These are phyloP conservation scores for Plectosphaerella cucumerina DNA, from an alignment of 2,329 filamentous ascomycete species.

Conservation along the genomic window DNA sequence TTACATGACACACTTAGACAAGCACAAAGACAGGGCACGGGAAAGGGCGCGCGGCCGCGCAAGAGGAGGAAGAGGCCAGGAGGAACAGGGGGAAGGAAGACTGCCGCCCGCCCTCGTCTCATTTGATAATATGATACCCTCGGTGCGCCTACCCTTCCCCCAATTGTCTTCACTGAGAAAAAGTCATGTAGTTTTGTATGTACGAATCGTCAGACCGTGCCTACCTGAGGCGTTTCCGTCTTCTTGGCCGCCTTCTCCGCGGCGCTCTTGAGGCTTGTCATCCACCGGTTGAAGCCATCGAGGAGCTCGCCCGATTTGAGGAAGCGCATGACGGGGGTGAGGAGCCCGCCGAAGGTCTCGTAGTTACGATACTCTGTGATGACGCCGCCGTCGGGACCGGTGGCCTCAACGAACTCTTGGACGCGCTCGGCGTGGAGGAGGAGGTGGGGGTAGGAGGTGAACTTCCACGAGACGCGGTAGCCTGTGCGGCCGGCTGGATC, in stretches of 20 bases:
- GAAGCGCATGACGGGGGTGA: slow-evolving; percentile 28
- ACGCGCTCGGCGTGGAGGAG: slow-evolving; percentile 34
- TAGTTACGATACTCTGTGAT: slow-evolving; percentile 35
- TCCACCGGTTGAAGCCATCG: slow-evolving; percentile 32
- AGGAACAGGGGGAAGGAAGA: background rate
- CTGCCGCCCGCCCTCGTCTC: background rate
- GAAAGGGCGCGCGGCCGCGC: too few relatives aligned
- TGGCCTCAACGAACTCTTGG: slow-evolving; percentile 33
- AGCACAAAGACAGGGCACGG: background rate
- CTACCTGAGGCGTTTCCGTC: too few relatives aligned
- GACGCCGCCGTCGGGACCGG: slow-evolving; percentile 17
- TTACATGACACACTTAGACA: background rate
- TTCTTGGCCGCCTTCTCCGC: slow-evolving; percentile 15
- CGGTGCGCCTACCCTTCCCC: background rate
- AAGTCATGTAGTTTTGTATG: too few relatives aligned
- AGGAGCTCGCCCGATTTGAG: slow-evolving; percentile 25
- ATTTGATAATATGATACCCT: background rate
- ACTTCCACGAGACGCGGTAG: slow-evolving; percentile 34
- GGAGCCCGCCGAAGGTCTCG: slow-evolving; percentile 40
- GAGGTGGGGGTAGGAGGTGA: slow-evolving; percentile 21
- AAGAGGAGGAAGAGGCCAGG: too few relatives aligned
- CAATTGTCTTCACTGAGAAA: background rate
- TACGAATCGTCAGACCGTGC: too few relatives aligned
- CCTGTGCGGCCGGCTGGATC: slow-evolving; percentile 22
- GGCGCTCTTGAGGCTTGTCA: slow-evolving; percentile 29